Percentiles rank a stretch among this genome's conserved stretches.
These are phyloP conservation scores for Suillus bovinus DNA, from an alignment of 768 basidiomycete genomes.

Conservation along the genomic window DNA sequence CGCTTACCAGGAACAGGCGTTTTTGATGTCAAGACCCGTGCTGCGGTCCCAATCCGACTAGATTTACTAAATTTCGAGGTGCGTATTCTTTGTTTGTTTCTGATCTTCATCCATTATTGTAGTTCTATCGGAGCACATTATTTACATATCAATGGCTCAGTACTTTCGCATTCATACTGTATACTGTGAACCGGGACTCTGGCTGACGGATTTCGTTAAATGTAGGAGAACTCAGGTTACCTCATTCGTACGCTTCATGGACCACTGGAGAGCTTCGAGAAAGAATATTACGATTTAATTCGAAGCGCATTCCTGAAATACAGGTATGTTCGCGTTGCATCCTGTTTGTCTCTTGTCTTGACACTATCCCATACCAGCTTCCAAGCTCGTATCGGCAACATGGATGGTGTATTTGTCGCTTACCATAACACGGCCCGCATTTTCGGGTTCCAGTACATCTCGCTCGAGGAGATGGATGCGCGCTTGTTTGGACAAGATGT, in stretches of 20 bases:
- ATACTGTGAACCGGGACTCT: not conserved
- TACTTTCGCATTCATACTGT: not conserved
- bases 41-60: conserved; percentile 77
- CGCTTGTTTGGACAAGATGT: conserved; percentile 60
- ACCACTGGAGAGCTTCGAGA: conserved; percentile 77
- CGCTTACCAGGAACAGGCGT: conserved; percentile 87
- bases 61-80: conserved; percentile 85
- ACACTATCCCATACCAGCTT: conserved; percentile 51
- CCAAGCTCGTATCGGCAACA: conserved; percentile 94
- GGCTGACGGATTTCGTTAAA: not conserved
- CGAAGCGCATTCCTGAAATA: conserved; percentile 95
- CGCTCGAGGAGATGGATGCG: conserved; percentile 85
- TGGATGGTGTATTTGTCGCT: conserved; percentile 92
- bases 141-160: not conserved
- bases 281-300: conserved; percentile 93
- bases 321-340: conserved; percentile 44
- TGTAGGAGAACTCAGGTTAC: conserved; percentile 78
- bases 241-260: conserved; percentile 67
- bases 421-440: conserved; percentile 86
- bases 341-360: not conserved
- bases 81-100: not conserved
- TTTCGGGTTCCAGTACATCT: conserved; percentile 93
- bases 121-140: too few relatives aligned
- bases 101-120: not conserved
- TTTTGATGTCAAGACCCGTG: conserved; percentile 96